Base-by-base conservation (phyloP, 2,329 filamentous ascomycete genomes). In the Fusarium sambucinum region DNA sequence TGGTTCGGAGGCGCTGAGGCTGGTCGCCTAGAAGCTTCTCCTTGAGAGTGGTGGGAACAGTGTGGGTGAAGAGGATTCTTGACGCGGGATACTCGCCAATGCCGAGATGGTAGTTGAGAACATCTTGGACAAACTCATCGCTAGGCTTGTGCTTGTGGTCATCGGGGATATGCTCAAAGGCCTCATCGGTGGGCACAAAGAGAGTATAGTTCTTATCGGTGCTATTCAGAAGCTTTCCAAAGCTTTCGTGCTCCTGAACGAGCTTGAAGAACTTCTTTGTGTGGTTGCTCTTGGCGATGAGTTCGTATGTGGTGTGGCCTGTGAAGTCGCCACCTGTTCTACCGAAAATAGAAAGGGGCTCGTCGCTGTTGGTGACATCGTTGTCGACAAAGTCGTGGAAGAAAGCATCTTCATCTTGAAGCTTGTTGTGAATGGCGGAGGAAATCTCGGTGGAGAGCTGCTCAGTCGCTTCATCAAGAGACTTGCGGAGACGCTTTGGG, bases 101-200 rank as follows among this genome's bases (percentile, higher is more conserved):
- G 0, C 88, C 87, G 66, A 97, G 80, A 73, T 97, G 94, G 79
- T 97, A 97, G 45, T 86, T 79, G 2, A 97, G 80, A 8, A 94
- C 75, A 54, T 85, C 83, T 80, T 92, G 87, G 64, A 96, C 77
- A 45, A 89, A 80, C 72, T 95, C 89, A 78, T 93, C 90, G 58
- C 86, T 85, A 6, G 89, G 90, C 80, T 92, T 89, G 55, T 81
- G 73, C 77, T 83, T 75, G 21, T 83, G 73, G 3, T 63, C 33
- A 6, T 65, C n/a, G 3, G 85, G 85, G 25, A 89, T 78, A 69
- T 85, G 81, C 65, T 90, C 87, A 72, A 97, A 95, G 0, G 93
- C 93, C 50, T 84, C 81, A 76, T 97, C 88, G 2, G 87, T 89
- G 0, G 94, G 94, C 3, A 92, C 91, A 73, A 97, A 96, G 51